Percentiles rank a stretch among this genome's conserved stretches.
Conservation (phyloP, 257 asterid genomes). For the Henckelia pumila region DNA sequence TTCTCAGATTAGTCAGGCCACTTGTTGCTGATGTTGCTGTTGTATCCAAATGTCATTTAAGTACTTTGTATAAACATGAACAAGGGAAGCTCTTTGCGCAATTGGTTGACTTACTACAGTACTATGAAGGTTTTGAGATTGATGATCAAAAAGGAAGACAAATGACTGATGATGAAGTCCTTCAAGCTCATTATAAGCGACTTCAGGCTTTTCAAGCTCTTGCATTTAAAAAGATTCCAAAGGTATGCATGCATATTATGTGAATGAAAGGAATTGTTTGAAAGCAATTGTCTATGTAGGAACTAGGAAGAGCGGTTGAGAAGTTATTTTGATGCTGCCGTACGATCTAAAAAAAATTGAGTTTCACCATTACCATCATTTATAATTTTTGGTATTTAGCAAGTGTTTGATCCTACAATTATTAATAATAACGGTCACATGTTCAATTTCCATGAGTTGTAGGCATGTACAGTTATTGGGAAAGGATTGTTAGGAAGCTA, state of each 20-base stretch:
- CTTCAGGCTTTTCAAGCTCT: conserved; percentile 92
- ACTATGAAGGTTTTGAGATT: conserved; percentile 90
- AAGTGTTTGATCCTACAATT: no score
- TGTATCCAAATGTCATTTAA: conserved; percentile 91
- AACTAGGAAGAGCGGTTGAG: neutral
- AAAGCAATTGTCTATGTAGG: neutral
- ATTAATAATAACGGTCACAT: neutral
- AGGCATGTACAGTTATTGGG: neutral
- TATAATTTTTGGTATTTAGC: no score
- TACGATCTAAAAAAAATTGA: neutral
- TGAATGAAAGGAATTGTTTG: neutral
- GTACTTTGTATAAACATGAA: conserved; percentile 82
- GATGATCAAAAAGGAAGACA: conserved; percentile 94
- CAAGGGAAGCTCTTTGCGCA: conserved; percentile 93
- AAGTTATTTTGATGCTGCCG: no score
- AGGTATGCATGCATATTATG: conserved; percentile 41
- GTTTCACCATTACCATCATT: no score
- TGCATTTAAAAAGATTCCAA: conserved; percentile 80
- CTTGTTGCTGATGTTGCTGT: conserved; percentile 97
- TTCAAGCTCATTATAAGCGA: conserved; percentile 85
- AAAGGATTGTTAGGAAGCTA: neutral
- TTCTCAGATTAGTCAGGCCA: conserved; percentile 72
- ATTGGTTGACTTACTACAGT: conserved; percentile 94
- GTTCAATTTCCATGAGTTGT: neutral
- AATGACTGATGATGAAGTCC: conserved; percentile 97